Evolutionary conservation across 148 eudicot species (phyloP).

Genomic region (Arctostaphylos glauca): DNA sequence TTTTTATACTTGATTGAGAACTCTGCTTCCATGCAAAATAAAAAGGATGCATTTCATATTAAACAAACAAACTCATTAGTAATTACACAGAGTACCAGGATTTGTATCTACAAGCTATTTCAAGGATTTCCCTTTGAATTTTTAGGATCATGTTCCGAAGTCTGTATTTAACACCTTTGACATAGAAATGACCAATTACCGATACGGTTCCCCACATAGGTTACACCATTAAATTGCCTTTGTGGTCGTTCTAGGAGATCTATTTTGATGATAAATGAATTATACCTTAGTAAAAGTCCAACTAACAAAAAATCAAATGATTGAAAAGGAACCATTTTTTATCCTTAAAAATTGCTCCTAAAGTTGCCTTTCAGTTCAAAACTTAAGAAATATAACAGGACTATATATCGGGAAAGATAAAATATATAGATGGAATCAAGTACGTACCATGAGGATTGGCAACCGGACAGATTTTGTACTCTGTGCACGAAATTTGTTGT

Average conservation of each 20-base stretch:
- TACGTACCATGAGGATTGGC: conserved; percentile 16
- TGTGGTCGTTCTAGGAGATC: neutral
- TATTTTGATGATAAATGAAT: neutral
- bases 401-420: neutral
- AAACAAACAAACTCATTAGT: neutral
- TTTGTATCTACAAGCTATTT: neutral
- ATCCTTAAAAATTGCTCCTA: neutral
- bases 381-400: neutral
- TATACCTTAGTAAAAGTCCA: neutral
- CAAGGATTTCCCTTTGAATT: neutral
- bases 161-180: neutral
- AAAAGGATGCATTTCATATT: neutral
- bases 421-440: neutral
- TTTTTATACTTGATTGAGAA: conserved; percentile 36
- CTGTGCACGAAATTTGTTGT: conserved; percentile 11
- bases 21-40: conserved; percentile 34
- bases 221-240: neutral
- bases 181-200: neutral
- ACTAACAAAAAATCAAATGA: neutral
- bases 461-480: conserved; percentile 13
- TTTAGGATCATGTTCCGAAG: neutral
- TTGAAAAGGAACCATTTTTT: neutral
- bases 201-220: neutral
- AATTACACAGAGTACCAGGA: neutral
- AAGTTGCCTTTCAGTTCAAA: neutral